These are phyloP conservation scores for Aspergillus clavatus DNA, from an alignment of 2,329 filamentous ascomycete genomes.

Conservation along the genomic window DNA sequence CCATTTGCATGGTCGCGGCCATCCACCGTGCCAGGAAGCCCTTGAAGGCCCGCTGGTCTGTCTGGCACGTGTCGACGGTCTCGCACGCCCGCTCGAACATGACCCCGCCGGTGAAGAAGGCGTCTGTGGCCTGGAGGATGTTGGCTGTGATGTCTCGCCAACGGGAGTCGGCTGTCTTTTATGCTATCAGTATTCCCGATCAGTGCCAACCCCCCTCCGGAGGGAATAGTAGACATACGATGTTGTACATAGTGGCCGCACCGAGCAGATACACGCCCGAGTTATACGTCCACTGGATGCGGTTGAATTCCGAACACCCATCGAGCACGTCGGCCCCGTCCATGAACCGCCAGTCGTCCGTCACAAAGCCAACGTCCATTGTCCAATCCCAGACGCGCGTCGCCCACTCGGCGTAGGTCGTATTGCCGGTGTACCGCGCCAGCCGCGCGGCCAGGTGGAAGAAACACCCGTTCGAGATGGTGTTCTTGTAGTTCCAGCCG, in stretches of 20 bases:
- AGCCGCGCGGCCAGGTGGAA: conserved; percentile 30
- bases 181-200: background rate
- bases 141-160: conserved; percentile 53
- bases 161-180: conserved; percentile 35
- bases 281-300: conserved; percentile 56
- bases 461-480: conserved; percentile 31
- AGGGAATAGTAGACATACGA: conserved; percentile 27
- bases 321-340: conserved; percentile 51
- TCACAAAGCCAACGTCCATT: conserved; percentile 47
- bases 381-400: conserved; percentile 59
- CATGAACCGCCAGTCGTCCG: conserved; percentile 48
- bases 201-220: background rate
- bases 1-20: conserved; percentile 54
- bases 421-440: conserved; percentile 28
- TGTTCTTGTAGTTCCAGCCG: conserved; percentile 33
- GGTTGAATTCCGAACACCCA: conserved; percentile 50
- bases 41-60: conserved; percentile 64
- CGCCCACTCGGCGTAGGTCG: conserved; percentile 57
- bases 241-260: conserved; percentile 54
- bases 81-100: conserved; percentile 61
- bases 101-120: conserved; percentile 49
- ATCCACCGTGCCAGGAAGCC: conserved; percentile 60
- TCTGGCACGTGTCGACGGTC: conserved; percentile 50
- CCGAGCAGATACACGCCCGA: conserved; percentile 52
- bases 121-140: conserved; percentile 51